A percentile compares a stretch with the other conserved stretches of the same genome.
Conservation (phyloP, 2,329 filamentous ascomycete species). For the Fusarium dlaminii region DNA sequence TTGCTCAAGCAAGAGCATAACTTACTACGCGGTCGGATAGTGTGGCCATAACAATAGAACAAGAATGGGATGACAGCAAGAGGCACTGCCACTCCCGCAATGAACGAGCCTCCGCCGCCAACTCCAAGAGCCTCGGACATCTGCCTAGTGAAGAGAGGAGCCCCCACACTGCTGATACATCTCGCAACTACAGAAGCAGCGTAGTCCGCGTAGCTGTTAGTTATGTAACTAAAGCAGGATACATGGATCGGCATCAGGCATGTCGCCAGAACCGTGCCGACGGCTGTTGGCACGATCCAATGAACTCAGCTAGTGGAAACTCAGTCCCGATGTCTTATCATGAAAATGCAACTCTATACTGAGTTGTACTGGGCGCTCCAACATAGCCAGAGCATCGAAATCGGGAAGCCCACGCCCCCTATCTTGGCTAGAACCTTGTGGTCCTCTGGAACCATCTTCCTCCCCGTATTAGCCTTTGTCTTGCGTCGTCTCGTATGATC, state of each 20-base stretch:
- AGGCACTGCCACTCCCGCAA: background rate
- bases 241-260: background rate
- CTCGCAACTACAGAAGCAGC: background rate
- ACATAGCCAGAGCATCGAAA: background rate
- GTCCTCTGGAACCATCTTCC: background rate
- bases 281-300: background rate
- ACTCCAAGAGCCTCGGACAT: background rate
- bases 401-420: background rate
- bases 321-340: background rate
- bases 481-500: background rate
- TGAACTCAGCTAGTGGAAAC: background rate
- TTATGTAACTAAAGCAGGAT: background rate
- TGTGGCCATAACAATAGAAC: background rate
- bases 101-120: background rate
- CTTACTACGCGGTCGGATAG: background rate
- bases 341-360: background rate
- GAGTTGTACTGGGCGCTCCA: background rate
- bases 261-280: background rate
- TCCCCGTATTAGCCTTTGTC: background rate
- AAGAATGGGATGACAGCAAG: background rate
- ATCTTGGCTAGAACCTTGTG: background rate
- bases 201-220: background rate
- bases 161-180: background rate
- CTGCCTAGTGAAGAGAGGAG: background rate
- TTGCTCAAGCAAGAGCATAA: background rate